Percentiles rank a stretch among this genome's conserved stretches.
Evolutionary conservation across 2,329 filamentous ascomycete genomes (phyloP).

Genomic region (Pseudocercospora macadamiae): DNA sequence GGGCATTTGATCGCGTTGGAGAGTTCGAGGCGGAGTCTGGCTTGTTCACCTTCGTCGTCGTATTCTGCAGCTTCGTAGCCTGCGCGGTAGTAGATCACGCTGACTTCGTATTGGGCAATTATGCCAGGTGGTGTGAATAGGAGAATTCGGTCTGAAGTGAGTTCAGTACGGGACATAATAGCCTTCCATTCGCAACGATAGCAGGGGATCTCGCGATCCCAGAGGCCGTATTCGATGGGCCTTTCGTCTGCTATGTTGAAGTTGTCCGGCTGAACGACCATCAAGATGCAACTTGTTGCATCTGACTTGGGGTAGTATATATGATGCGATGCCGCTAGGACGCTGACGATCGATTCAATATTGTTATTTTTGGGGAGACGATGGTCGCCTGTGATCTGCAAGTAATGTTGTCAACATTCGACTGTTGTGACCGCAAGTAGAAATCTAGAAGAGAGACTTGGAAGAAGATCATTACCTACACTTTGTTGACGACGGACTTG

Average conservation of each 20-base stretch:
- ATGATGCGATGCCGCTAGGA: conserved; percentile 40
- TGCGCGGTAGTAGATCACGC: conserved; percentile 49
- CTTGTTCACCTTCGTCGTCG: conserved; percentile 32
- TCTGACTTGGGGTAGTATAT: conserved; percentile 34
- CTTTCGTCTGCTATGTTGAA: conserved; percentile 52
- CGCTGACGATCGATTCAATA: conserved; percentile 36
- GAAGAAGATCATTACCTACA: too few relatives aligned
- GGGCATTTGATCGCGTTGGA: conserved; percentile 51
- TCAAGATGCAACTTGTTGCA: conserved; percentile 42
- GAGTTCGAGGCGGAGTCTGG: conserved; percentile 42
- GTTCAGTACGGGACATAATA: conserved; percentile 35
- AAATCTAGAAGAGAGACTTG: neutral
- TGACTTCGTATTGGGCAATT: conserved; percentile 49
- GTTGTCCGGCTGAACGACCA: conserved; percentile 49
- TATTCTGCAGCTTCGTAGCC: conserved; percentile 49
- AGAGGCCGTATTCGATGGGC: conserved; percentile 50
- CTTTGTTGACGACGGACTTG: conserved; percentile 30
- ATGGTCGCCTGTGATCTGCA: too few relatives aligned
- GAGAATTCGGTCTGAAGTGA: conserved; percentile 39
- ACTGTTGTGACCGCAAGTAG: too few relatives aligned
- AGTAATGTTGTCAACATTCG: too few relatives aligned
- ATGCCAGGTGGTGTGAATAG: conserved; percentile 41
- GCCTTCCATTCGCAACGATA: conserved; percentile 45
- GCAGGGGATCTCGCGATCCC: conserved; percentile 40
- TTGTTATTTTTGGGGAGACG: conserved; percentile 39